phyloP scores from a whole-genome alignment of 2,329 filamentous ascomycete species.

The Cercospora canescens region DNA sequence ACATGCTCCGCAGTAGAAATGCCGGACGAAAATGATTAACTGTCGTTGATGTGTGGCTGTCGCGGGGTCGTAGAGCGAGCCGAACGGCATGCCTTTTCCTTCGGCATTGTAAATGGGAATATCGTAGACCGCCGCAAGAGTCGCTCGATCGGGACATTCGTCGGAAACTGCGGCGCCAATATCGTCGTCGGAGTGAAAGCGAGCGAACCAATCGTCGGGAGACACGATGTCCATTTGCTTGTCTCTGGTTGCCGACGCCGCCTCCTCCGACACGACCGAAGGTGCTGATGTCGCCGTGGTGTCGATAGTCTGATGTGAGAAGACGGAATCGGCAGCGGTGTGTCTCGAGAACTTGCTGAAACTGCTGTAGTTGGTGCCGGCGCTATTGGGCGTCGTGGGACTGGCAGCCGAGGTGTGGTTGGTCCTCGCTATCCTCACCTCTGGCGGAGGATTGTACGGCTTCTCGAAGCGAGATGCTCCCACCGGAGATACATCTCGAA shows the following conservation, averaged over 20 bases:
- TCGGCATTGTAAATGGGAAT: conserved; percentile 59
- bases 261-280: conserved; percentile 9
- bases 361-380: conserved; percentile 17
- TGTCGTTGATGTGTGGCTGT: conserved; percentile 39
- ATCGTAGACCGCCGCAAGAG: conserved; percentile 35
- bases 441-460: conserved; percentile 25
- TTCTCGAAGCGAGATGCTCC: conserved; percentile 34
- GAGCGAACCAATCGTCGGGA: conserved; percentile 37
- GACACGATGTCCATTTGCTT: conserved; percentile 1
- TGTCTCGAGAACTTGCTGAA: conserved; percentile 16
- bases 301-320: conserved; percentile 20
- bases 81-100: conserved; percentile 62
- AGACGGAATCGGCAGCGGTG: conserved; percentile 17
- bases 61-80: conserved; percentile 60
- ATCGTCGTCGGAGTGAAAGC: conserved; percentile 35
- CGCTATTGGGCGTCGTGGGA: conserved; percentile 20
- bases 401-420: conserved; percentile 17
- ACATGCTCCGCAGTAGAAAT: conserved; percentile 45
- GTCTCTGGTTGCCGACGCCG: neutral
- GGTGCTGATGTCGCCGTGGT: conserved; percentile 19
- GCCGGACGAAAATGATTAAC: conserved; percentile 42
- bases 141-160: conserved; percentile 35
- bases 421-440: conserved; percentile 3
- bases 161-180: conserved; percentile 31
- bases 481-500: conserved; percentile 30